A percentile compares a stretch with the other conserved stretches of the same genome.
Conservation (phyloP, 208 protist species). For the Hexamita inflata region DNA sequence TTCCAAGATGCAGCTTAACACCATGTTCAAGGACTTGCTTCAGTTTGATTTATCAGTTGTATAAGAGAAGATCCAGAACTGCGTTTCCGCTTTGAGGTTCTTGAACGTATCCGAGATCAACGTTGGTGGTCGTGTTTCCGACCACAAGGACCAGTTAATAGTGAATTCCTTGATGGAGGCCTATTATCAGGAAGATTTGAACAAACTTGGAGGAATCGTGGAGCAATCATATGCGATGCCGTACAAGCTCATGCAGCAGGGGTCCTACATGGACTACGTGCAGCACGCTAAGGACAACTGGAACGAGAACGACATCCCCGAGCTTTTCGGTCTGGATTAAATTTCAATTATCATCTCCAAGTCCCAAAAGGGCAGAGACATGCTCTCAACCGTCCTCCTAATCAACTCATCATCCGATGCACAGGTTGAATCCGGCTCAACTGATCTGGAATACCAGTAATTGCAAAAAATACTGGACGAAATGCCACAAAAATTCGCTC, state of each 20-base stretch:
- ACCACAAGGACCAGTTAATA: conserved; percentile 83
- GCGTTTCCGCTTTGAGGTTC: conserved; percentile 66
- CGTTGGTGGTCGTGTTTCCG: conserved; percentile 79
- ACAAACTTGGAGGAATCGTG: conserved; percentile 53
- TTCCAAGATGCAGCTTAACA: not conserved
- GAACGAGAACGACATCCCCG: conserved; percentile 71
- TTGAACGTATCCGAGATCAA: conserved; percentile 73
- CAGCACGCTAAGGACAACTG: conserved; percentile 4
- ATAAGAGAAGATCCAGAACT: conserved; percentile 61
- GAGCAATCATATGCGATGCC: conserved; percentile 67
- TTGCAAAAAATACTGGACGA: conserved; percentile 55
- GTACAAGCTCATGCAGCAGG: conserved; percentile 67
- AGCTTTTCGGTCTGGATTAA: conserved; percentile 91
- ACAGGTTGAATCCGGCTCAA: conserved; percentile 25
- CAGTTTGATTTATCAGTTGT: conserved; percentile 46
- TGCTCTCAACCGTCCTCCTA: conserved; percentile 61
- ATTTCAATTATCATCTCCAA: conserved; percentile 87
- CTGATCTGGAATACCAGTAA: not conserved
- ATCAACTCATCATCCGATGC: conserved; percentile 27
- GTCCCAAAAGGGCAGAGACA: conserved; percentile 66
- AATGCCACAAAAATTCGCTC: conserved; percentile 42
- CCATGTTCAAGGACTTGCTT: not conserved
- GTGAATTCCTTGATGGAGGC: conserved; percentile 72
- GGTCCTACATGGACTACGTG: not conserved
- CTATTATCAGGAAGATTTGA: conserved; percentile 60